These are phyloP conservation scores for Lipomyces orientalis DNA, from an alignment of 805 yeast species.

Conservation along the genomic window DNA sequence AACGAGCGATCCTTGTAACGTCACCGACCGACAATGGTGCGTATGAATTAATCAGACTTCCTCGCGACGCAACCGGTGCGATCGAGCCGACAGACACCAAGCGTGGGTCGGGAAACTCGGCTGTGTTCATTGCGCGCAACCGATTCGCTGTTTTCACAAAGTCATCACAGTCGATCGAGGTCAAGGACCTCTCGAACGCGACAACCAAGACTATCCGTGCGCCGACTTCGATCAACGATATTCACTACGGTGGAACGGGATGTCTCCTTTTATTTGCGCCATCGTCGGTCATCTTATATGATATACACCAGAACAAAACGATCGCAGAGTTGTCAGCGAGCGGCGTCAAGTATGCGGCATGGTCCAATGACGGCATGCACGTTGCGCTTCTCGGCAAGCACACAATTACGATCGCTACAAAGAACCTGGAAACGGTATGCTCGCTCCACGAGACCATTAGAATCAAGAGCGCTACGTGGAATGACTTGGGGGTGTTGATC, in stretches of 20 bases:
- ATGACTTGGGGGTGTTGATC: slow-evolving; percentile 86
- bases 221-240: slow-evolving; percentile 64
- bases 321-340: slow-evolving; percentile 69
- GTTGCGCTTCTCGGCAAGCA: slow-evolving; percentile 91
- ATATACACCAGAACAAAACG: slow-evolving; percentile 88
- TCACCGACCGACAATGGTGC: slow-evolving; percentile 64
- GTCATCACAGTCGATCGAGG: slow-evolving; percentile 68
- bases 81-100: slow-evolving; percentile 83
- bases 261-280: slow-evolving; percentile 75
- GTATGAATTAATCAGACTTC: slow-evolving; percentile 77
- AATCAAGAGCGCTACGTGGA: slow-evolving; percentile 97
- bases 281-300: slow-evolving; percentile 77
- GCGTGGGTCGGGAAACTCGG: slow-evolving; percentile 82
- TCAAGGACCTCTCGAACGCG: slow-evolving; percentile 81
- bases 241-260: slow-evolving; percentile 76
- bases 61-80: slow-evolving; percentile 91
- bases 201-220: slow-evolving; percentile 77
- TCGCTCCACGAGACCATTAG: slow-evolving; percentile 95
- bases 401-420: slow-evolving; percentile 84
- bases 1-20: slow-evolving; percentile 81
- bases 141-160: slow-evolving; percentile 84
- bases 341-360: slow-evolving; percentile 83
- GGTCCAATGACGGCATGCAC: slow-evolving; percentile 88
- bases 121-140: slow-evolving; percentile 91
- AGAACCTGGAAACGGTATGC: slow-evolving; percentile 74